phyloP scores from a whole-genome alignment of 2,329 filamentous ascomycete species.

The Stagonosporopsis rhizophila region DNA sequence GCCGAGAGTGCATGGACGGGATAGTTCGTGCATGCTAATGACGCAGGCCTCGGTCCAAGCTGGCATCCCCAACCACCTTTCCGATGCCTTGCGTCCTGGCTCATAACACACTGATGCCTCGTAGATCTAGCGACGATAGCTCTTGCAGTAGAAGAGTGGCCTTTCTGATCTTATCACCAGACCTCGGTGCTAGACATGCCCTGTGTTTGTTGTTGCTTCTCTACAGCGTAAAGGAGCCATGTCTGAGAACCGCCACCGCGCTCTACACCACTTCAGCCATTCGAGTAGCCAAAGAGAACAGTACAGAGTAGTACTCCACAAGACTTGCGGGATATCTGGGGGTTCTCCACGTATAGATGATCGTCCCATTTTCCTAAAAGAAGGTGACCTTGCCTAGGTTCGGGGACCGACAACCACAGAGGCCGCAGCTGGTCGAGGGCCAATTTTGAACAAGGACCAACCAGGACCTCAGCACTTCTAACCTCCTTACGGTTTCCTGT shows the following conservation, averaged over 20 bases:
- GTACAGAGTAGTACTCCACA: not conserved
- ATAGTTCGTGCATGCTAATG: not conserved
- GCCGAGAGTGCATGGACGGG: not conserved
- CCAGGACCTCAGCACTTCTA: not conserved
- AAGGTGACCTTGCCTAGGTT: not conserved
- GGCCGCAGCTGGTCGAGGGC: not conserved
- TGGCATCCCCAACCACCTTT: not conserved
- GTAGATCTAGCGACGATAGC: not conserved
- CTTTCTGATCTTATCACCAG: not conserved
- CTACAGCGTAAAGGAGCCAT: no score
- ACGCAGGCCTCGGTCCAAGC: not conserved
- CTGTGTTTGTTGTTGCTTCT: not conserved
- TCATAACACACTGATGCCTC: not conserved
- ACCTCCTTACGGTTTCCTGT: no score
- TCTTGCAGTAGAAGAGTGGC: not conserved
- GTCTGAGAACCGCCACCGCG: not conserved
- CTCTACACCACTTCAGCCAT: not conserved
- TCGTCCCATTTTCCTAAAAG: not conserved
- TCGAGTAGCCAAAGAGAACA: not conserved
- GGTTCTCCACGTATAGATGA: not conserved
- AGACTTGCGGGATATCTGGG: not conserved
- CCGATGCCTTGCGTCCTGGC: not conserved
- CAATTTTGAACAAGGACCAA: not conserved
- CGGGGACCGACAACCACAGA: slow-evolving; percentile 7
- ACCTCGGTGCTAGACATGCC: not conserved